These are phyloP conservation scores for Stagonosporopsis rhizophila DNA, from an alignment of 2,329 filamentous ascomycete genomes.

Conservation along the genomic window DNA sequence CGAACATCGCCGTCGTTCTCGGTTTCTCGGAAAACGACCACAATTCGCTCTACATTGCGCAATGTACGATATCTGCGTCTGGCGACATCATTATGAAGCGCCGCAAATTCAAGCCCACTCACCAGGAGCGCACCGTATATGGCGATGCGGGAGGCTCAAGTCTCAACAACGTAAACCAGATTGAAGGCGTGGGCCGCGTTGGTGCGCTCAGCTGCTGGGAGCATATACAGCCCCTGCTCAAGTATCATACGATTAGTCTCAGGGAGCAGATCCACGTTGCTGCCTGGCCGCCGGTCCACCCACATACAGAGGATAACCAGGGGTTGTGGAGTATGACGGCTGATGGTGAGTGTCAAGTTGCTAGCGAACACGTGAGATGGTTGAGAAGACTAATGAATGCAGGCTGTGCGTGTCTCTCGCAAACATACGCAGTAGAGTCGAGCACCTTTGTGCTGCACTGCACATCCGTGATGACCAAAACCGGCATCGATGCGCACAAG, in stretches of 20 bases:
- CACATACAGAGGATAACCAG: slow-evolving; percentile 36
- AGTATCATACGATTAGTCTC: slow-evolving; percentile 51
- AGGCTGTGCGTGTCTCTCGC: slow-evolving; percentile 51
- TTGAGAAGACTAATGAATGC: background rate
- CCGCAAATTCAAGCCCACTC: slow-evolving; percentile 54
- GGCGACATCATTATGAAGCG: slow-evolving; percentile 49
- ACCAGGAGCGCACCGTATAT: slow-evolving; percentile 54
- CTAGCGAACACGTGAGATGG: background rate
- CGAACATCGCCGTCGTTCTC: slow-evolving; percentile 48
- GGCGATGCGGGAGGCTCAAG: slow-evolving; percentile 48
- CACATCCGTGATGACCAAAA: slow-evolving; percentile 56
- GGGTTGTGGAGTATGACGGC: slow-evolving; percentile 49
- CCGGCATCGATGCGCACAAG: slow-evolving; percentile 54
- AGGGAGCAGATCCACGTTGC: slow-evolving; percentile 52
- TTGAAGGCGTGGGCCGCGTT: slow-evolving; percentile 39
- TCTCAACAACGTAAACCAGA: slow-evolving; percentile 45
- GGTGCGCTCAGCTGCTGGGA: slow-evolving; percentile 51
- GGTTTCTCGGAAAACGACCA: slow-evolving; percentile 50
- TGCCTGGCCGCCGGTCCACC: slow-evolving; percentile 51
- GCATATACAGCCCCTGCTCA: slow-evolving; percentile 52
- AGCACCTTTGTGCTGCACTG: slow-evolving; percentile 62
- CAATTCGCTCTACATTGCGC: slow-evolving; percentile 51
- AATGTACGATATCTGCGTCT: slow-evolving; percentile 46
- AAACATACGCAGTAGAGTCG: slow-evolving; percentile 65
- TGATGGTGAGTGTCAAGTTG: slow-evolving; percentile 33